These are phyloP conservation scores for Malus asiatica DNA, from an alignment of 306 rosid species.

Conservation along the genomic window DNA sequence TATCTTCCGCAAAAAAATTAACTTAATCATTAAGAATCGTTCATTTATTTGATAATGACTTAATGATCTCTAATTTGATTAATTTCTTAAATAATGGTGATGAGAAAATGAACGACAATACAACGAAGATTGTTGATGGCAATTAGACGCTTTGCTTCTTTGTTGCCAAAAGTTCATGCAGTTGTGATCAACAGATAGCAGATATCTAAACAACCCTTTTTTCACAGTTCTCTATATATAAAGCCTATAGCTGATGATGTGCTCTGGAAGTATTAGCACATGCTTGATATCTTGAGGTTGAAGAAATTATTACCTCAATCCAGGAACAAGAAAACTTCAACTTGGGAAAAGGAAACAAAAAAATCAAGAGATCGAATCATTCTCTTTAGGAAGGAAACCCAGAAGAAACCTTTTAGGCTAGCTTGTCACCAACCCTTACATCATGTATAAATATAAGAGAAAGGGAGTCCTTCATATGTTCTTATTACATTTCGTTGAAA, in stretches of 20 bases:
- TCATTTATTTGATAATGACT: neutral
- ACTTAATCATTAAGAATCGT: too few species aligned
- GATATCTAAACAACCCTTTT: neutral
- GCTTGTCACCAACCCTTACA: neutral
- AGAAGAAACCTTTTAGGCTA: conserved; percentile 3
- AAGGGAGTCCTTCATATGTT: neutral
- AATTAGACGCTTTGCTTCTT: neutral
- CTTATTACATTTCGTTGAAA: neutral
- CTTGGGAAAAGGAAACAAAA: neutral
- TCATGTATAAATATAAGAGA: neutral
- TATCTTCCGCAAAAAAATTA: neutral
- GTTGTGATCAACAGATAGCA: too few species aligned
- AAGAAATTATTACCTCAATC: neutral
- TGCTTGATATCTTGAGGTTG: neutral
- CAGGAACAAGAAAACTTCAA: neutral
- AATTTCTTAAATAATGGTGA: too few species aligned
- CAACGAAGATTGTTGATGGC: neutral
- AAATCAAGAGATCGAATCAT: neutral
- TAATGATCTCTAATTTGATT: neutral
- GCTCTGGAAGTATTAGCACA: neutral
- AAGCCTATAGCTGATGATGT: neutral
- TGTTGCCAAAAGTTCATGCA: neutral
- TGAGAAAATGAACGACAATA: too few species aligned
- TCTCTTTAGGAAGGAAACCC: conserved; percentile 13
- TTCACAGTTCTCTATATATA: neutral